phyloP scores from a whole-genome alignment of 1,284 basidiomycete genomes.

The Puccinia brachypodii region DNA sequence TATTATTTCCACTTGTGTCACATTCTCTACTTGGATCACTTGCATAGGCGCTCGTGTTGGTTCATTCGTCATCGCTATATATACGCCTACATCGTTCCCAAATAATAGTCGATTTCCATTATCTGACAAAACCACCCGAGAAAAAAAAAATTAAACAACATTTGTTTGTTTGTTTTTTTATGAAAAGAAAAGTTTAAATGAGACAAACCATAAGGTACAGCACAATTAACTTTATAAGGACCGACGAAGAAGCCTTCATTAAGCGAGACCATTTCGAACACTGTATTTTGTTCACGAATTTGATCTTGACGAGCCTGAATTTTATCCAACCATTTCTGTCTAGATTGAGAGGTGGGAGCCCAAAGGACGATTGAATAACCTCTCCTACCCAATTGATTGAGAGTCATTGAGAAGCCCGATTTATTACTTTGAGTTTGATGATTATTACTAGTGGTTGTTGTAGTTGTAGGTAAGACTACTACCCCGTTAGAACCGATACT shows the following conservation, averaged over 20 bases:
- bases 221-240: slow-evolving; percentile 66
- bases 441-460: neutral
- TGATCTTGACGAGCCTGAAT: slow-evolving; percentile 85
- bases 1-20: slow-evolving; percentile 91
- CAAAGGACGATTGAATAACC: slow-evolving; percentile 90
- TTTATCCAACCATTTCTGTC: slow-evolving; percentile 91
- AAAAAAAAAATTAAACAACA: neutral
- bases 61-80: slow-evolving; percentile 80
- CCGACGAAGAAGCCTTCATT: slow-evolving; percentile 85
- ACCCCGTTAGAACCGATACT: slow-evolving; percentile 1
- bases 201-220: slow-evolving; percentile 21
- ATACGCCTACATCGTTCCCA: slow-evolving; percentile 95
- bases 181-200: slow-evolving; percentile 17
- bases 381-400: slow-evolving; percentile 88
- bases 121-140: neutral
- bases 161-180: too few relatives aligned
- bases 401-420: slow-evolving; percentile 86
- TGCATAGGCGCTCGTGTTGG: slow-evolving; percentile 78
- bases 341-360: slow-evolving; percentile 79
- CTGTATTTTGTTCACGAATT: slow-evolving; percentile 77
- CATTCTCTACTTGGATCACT: slow-evolving; percentile 83
- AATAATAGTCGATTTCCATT: slow-evolving; percentile 82
- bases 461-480: slow-evolving; percentile 10
- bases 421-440: slow-evolving; percentile 63
- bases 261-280: slow-evolving; percentile 82